Percentiles rank a stretch among this genome's conserved stretches.
Conservation (phyloP, 768 basidiomycete species). For the Lanmaoa pseudosensibilis region DNA sequence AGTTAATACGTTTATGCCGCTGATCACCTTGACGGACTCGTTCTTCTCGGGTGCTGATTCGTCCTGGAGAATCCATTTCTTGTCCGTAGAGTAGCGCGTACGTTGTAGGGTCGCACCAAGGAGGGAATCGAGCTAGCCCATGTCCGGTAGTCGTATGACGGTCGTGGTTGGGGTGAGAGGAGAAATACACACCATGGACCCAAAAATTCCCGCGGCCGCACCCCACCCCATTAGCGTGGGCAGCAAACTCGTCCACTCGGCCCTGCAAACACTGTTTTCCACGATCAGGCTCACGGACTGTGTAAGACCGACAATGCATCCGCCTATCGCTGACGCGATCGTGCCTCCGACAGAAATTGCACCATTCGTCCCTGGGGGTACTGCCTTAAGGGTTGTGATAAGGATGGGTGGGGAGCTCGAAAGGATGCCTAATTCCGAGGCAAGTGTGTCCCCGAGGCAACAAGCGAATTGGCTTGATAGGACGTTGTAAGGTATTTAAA, state of each 20-base stretch:
- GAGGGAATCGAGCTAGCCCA: slow-evolving; percentile 71
- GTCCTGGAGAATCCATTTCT: slow-evolving; percentile 66
- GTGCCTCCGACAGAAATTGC: slow-evolving; percentile 79
- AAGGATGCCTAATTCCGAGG: slow-evolving; percentile 90
- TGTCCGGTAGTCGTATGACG: neutral
- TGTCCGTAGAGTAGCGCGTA: slow-evolving; percentile 66
- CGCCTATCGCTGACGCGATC: slow-evolving; percentile 69
- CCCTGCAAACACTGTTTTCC: slow-evolving; percentile 61
- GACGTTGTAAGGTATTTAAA: slow-evolving; percentile 1
- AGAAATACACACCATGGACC: slow-evolving; percentile 62
- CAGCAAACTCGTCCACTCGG: slow-evolving; percentile 38
- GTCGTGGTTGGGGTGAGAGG: neutral
- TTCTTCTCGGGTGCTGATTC: slow-evolving; percentile 34
- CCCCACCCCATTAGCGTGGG: slow-evolving; percentile 58
- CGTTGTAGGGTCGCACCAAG: slow-evolving; percentile 86
- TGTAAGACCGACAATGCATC: slow-evolving; percentile 64
- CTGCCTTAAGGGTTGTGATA: slow-evolving; percentile 71
- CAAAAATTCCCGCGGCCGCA: slow-evolving; percentile 65
- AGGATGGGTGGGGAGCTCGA: slow-evolving; percentile 67
- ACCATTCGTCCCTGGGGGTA: slow-evolving; percentile 92
- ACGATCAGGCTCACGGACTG: slow-evolving; percentile 55
- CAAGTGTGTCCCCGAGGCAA: slow-evolving; percentile 89
- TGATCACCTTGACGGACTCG: slow-evolving; percentile 55
- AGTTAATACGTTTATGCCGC: slow-evolving; percentile 68
- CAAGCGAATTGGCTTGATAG: slow-evolving; percentile 75